These are phyloP conservation scores for Hemerocallis citrina DNA, from an alignment of 106 monocot species.

Conservation along the genomic window DNA sequence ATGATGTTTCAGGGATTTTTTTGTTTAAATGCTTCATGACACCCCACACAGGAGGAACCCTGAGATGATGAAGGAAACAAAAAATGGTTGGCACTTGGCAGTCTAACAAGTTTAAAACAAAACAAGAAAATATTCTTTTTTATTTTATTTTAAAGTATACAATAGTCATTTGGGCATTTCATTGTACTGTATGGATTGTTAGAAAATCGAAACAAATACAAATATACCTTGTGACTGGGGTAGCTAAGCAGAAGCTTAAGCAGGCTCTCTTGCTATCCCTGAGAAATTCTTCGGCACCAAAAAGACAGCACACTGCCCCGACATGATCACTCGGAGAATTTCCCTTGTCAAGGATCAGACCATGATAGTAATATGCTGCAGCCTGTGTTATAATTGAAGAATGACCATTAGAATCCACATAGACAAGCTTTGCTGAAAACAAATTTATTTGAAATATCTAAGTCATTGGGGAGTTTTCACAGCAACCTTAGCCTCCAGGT, in stretches of 20 bases:
- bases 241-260: slow-evolving; percentile 69
- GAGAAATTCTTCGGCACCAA: slow-evolving; percentile 57
- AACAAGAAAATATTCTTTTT: too few relatives aligned
- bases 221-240: slow-evolving; percentile 52
- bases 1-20: slow-evolving; percentile 56
- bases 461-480: too few relatives aligned
- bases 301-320: slow-evolving; percentile 50
- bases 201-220: too few relatives aligned
- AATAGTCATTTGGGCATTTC: too few relatives aligned
- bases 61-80: slow-evolving; percentile 5
- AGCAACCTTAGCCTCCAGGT: slow-evolving; percentile 73
- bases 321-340: slow-evolving; percentile 39
- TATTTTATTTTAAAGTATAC: too few relatives aligned
- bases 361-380: slow-evolving; percentile 70
- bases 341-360: slow-evolving; percentile 52
- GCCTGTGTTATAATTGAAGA: slow-evolving; percentile 35
- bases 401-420: neutral
- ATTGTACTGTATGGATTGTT: too few relatives aligned
- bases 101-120: neutral
- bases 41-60: slow-evolving; percentile 62
- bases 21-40: slow-evolving; percentile 66
- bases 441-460: neutral
- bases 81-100: neutral
- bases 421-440: neutral
- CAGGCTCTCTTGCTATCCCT: slow-evolving; percentile 66